Evolutionary conservation across 768 basidiomycete genomes (phyloP), one percentile per base, ranked within the genome.

Genomic region (Ramaria rubella): DNA sequence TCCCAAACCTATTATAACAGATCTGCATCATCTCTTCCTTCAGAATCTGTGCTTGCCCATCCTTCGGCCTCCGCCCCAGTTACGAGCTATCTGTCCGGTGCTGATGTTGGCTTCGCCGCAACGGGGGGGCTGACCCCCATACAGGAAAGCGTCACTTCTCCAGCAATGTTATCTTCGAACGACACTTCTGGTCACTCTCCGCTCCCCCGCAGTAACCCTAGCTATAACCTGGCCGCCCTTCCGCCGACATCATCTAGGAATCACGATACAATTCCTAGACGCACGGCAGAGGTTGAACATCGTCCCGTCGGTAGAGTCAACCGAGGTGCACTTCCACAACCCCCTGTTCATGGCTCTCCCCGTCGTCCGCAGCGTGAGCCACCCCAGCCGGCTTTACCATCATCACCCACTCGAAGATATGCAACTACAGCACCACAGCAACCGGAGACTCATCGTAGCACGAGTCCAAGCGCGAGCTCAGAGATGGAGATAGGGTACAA

Each of bases 401-500:
- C 46, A 19, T 30, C 46, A 2, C 46, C 46, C 2, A 9, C 46
- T 30, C 23, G 11, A 30, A 11, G 26, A 15, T 19, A 48, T 7
- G 17, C 29, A 19, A 2, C 3, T 24, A 26, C 24, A 3, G 4
- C 26, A 19, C 46, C 17, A 24, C 46, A 48, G 23, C 26, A 3
- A 26, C 27, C 26, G 23, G 23, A 19, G 29, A 48, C 17, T 2
- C 23, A 27, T 26, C 46, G 27, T 26, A 48, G 26, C 1, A 26
- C 46, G 11, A 48, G 46, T 24, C 26, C 46, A 46, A 46, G 45
- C 21, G 5, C 27, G 26, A 24, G 46, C 24, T 48, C 46, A 5
- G 46, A 48, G 46, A 48, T 27, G 46, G 46, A n/a, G 46, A 48
- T 24, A 48, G 46, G 46, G 8, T 48, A 48, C 46, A 48, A 29